phyloP scores from a whole-genome alignment of 1,284 basidiomycete genomes.

The Papiliotrema terrestris region DNA sequence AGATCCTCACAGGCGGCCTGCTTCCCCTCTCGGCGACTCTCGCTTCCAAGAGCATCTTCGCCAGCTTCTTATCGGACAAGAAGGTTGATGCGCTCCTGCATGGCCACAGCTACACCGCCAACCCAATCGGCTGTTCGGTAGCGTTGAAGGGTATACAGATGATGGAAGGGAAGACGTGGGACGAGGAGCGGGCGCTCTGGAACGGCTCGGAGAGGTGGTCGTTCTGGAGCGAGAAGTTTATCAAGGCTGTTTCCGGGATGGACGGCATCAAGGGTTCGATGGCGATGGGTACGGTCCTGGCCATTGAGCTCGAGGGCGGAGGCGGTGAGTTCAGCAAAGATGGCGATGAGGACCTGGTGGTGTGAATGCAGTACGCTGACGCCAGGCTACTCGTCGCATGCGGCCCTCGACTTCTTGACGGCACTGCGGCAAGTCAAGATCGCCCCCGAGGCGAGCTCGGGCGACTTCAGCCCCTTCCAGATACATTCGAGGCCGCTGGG shows the following conservation, averaged over 20 bases:
- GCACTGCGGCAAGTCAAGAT: conserved; percentile 23
- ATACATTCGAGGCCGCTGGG: conserved; percentile 88
- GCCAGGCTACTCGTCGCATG: conserved; percentile 69
- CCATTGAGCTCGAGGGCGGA: conserved; percentile 66
- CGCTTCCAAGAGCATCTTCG: conserved; percentile 73
- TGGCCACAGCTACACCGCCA: conserved; percentile 92
- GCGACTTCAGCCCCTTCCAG: conserved; percentile 53
- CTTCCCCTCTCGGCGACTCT: conserved; percentile 84
- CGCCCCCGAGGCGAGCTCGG: conserved; percentile 2
- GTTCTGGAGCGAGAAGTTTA: conserved; percentile 77
- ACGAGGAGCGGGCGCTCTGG: conserved; percentile 56
- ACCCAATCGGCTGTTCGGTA: conserved; percentile 86
- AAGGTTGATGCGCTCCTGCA: conserved; percentile 87
- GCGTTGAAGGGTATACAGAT: conserved; percentile 74
- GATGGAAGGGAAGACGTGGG: conserved; percentile 62
- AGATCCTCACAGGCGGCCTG: conserved; percentile 90
- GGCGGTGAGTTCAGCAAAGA: conserved; percentile 62
- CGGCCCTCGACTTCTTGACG: conserved; percentile 61
- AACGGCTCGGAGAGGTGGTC: conserved; percentile 62
- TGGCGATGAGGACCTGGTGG: not conserved
- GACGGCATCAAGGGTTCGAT: conserved; percentile 68
- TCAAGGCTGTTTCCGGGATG: conserved; percentile 61
- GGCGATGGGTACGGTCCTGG: conserved; percentile 84
- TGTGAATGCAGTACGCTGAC: conserved; percentile 1
- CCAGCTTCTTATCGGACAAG: conserved; percentile 65